Base-by-base conservation (phyloP, 2,329 filamentous ascomycete species). In the Corniculantispora saksenae region DNA sequence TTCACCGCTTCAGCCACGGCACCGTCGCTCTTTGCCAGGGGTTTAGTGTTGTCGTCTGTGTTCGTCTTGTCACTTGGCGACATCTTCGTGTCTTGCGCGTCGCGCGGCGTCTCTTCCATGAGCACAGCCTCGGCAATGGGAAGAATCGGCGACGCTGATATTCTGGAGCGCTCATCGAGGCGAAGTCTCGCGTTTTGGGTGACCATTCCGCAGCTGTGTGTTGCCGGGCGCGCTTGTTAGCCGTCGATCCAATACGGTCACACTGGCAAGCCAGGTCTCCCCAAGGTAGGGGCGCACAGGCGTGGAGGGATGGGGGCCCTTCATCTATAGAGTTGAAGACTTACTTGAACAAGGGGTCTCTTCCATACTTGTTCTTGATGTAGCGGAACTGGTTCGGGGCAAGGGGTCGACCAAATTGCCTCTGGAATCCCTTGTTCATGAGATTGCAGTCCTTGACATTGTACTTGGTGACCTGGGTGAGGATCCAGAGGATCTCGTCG, bases 401-500 rank as follows among this genome's bases (percentile, higher is more conserved):
- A 2, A 61, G 21, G 12, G 7, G 5, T 53, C 60, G 35, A 1
- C 40, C 50, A 25, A 55, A 62, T 13, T 21, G 19, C 1, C 1
- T 1, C 13, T 54, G 1, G 15, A 62, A 62, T 19, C 0, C 13
- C 38, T 43, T 43, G 5, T 35, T 17, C 29, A 15, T 67, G 47
- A 78, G 77, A 13, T 69, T 68, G 1, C 58, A 32, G 13, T 66
- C 62, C 29, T 75, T 71, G 29, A 70, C 69, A n/a, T 71, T 70
- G 1, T 68, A 10, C 59, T 19, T 7, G 38, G 6, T 78, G 67
- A 57, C 75, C 70, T 1, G 68, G 63, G 1, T 70, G 65, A 81
- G 70, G 47, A 79, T 67, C 67, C 75, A 80, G 54, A 69, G 67
- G 51, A 80, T 77, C 67, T 80, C 70, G 1, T 74, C 70, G 9